Conservation (phyloP, 768 basidiomycete species). For the Lyophyllum decastes region DNA sequence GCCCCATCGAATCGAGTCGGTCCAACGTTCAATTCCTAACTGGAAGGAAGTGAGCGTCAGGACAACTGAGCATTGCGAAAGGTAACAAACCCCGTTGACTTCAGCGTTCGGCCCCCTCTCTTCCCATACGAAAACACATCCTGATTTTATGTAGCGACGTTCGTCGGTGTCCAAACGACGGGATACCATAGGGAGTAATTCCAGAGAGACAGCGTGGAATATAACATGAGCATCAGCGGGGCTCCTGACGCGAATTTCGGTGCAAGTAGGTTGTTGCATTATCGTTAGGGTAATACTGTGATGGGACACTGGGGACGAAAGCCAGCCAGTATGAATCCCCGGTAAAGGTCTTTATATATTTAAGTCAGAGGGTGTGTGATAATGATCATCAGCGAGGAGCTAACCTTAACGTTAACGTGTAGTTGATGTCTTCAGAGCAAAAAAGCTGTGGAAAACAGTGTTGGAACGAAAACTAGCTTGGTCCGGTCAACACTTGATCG, state of each 20-base stretch:
- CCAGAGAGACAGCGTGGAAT: conserved; percentile 68
- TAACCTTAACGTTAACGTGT: conserved; percentile 28
- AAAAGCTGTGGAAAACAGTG: conserved; percentile 10
- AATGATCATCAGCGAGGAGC: conserved; percentile 24
- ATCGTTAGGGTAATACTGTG: conserved; percentile 2
- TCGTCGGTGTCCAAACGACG: conserved; percentile 78
- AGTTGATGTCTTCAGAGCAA: conserved; percentile 17
- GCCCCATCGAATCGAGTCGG: conserved; percentile 79
- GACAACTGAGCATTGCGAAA: conserved; percentile 1
- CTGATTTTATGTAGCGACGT: conserved; percentile 66
- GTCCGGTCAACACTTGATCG: conserved; percentile 16
- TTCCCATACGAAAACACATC: conserved; percentile 83
- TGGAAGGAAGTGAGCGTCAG: conserved; percentile 27
- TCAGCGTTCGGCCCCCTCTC: conserved; percentile 72
- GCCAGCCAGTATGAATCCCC: conserved; percentile 3
- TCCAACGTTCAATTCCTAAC: conserved; percentile 83
- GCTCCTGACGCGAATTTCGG: conserved; percentile 60
- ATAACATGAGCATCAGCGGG: conserved; percentile 71
- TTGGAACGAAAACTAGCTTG: conserved; percentile 13
- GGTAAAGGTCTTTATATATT: conserved; percentile 17
- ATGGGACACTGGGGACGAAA: conserved; percentile 7
- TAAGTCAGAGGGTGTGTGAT: conserved; percentile 15
- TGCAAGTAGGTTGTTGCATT: conserved; percentile 74
- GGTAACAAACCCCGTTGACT: conserved; percentile 56
- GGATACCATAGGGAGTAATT: conserved; percentile 63